Conservation (phyloP, 202 grass and related monocot species). For the Musa balbisiana region DNA sequence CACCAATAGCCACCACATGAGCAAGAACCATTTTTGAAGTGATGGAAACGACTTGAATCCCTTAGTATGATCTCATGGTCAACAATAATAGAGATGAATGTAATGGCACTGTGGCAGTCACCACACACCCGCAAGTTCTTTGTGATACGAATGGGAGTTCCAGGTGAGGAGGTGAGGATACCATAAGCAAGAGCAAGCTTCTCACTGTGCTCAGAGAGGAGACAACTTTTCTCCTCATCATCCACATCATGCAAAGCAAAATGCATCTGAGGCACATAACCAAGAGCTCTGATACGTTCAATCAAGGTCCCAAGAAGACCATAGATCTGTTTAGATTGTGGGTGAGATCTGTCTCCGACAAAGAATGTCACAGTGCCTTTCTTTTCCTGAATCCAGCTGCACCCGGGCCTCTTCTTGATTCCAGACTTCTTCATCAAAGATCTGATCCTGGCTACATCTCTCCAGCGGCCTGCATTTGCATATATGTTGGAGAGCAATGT, state of each 20-base stretch:
- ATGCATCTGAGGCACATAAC: slow-evolving; percentile 62
- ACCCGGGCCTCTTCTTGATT: slow-evolving; percentile 72
- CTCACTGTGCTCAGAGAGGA: slow-evolving; percentile 68
- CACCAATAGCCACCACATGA: slow-evolving; percentile 72
- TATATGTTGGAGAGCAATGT: slow-evolving; percentile 81
- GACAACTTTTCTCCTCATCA: slow-evolving; percentile 71
- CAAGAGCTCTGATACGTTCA: slow-evolving; percentile 53
- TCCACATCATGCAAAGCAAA: slow-evolving; percentile 80
- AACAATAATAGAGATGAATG: slow-evolving; percentile 59
- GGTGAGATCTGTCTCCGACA: slow-evolving; percentile 65
- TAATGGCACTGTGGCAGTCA: slow-evolving; percentile 75
- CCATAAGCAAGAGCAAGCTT: slow-evolving; percentile 77
- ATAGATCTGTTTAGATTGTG: slow-evolving; percentile 58
- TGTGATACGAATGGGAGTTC: slow-evolving; percentile 63
- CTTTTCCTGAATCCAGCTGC: slow-evolving; percentile 78
- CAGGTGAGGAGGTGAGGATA: slow-evolving; percentile 48
- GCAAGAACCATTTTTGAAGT: slow-evolving; percentile 65
- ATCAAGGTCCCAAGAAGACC: slow-evolving; percentile 49
- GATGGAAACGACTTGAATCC: slow-evolving; percentile 75
- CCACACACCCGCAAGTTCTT: slow-evolving; percentile 78
- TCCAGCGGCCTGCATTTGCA: slow-evolving; percentile 63
- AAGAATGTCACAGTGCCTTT: slow-evolving; percentile 61
- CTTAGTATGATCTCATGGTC: slow-evolving; percentile 83
- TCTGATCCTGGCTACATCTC: slow-evolving; percentile 63
- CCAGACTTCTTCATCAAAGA: slow-evolving; percentile 51